Percentiles rank a stretch among this genome's conserved stretches.
Evolutionary conservation across 345 rosid genomes (phyloP).

Genomic region (Eucalyptus regnans): DNA sequence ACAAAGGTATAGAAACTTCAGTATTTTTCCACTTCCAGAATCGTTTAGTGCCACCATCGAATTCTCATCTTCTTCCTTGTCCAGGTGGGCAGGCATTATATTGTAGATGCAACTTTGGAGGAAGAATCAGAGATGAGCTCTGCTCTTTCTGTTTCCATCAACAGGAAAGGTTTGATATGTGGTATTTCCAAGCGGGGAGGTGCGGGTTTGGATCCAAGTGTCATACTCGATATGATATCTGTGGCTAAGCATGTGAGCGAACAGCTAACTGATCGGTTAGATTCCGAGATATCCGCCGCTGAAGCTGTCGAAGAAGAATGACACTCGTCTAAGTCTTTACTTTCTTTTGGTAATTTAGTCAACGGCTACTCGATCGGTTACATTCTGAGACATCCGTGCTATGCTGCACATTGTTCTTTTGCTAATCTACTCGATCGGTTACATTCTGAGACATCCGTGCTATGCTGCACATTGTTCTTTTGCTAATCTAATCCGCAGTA

Average conservation of each 20-base stretch:
- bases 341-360: not conserved
- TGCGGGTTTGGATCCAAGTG: constrained; percentile 66
- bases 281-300: constrained; percentile 82
- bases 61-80: not conserved
- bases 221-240: constrained; percentile 80
- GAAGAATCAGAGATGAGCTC: constrained; percentile 98
- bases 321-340: not conserved
- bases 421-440: constrained; percentile 19
- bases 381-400: constrained; percentile 76
- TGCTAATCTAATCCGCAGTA: not conserved
- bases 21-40: not conserved
- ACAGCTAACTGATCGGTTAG: constrained; percentile 55
- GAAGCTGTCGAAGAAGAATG: constrained; percentile 38
- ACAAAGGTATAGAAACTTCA: constrained; percentile 36
- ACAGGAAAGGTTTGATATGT: constrained; percentile 55
- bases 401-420: not conserved
- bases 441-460: constrained; percentile 78
- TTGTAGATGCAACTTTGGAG: constrained; percentile 83
- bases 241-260: constrained; percentile 67
- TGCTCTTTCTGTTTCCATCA: constrained; percentile 70
- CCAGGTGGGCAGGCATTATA: constrained; percentile 73
- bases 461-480: not conserved
- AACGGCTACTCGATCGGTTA: constrained; percentile 20
- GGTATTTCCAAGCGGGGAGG: constrained; percentile 84
- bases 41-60: not conserved